Evolutionary conservation across 352 stramenopile species (phyloP), one percentile per base, ranked within the genome.

Genomic region (Phytophthora vignae): DNA sequence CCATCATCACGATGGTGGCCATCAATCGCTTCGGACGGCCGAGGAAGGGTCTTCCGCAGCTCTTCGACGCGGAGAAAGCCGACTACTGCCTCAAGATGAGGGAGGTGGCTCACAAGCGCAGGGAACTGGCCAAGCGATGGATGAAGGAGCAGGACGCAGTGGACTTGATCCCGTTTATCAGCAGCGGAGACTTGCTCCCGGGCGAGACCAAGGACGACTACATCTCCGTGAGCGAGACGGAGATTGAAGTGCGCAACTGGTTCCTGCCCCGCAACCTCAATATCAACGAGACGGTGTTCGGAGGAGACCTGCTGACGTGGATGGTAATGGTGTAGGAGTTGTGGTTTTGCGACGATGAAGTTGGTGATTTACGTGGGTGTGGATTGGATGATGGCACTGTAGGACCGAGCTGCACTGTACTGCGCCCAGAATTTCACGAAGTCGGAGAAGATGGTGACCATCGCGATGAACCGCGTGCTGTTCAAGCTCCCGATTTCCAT

Each of bases 361-460:
- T 2, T 58, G 21, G 17, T 56, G 31, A 19, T 22, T 46, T 73
- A 25, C 12, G 36, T 44, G 36, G 36, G 36, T 44, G 36, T 15
- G 36, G 36, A 6, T 36, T 55, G 62, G 11, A 36, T 68, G 49
- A 25, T 25, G 22, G 22, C 22, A 25, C 22, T 36, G 46, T 40
- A 90, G 81, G 86, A 93, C 69, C 82, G 78, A 59, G 83, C 82
- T 9, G 86, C 84, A 17, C 62, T 90, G 33, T 90, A 92, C 68
- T 92, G 84, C 53, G 84, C 86, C 17, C 83, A 84, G 31, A 90
- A 83, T 50, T 93, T 92, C 50, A 87, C 84, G 7, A 91, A 90
- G 57, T 92, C 84, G 73, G 82, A 90, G 60, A 83, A 82, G 62
- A 93, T 93, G 83, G 84, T 88, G 42, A 93, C 86, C 4, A 85